Percentiles rank a stretch among this genome's conserved stretches.
These are phyloP conservation scores for Aschersonia sp. DNA, from an alignment of 2,329 filamentous ascomycete genomes.

Conservation along the genomic window DNA sequence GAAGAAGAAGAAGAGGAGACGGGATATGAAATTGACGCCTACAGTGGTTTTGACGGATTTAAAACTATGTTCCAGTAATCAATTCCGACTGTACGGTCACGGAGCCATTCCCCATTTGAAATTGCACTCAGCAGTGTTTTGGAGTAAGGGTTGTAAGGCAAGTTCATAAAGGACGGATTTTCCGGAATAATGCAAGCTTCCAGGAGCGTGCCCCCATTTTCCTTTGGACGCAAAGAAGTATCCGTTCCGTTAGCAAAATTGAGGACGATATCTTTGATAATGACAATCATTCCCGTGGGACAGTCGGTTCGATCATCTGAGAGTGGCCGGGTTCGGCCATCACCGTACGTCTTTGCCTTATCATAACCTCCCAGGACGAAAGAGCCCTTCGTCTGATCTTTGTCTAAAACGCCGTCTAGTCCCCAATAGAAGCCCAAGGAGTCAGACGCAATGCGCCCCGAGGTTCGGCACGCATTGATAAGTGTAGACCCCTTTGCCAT, in stretches of 20 bases:
- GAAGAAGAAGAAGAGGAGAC: neutral
- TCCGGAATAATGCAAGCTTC: conserved; percentile 5
- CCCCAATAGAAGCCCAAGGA: conserved; percentile 7
- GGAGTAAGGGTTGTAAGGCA: conserved; percentile 2
- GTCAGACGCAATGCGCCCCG: conserved; percentile 2
- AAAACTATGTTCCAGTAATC: conserved; percentile 2
- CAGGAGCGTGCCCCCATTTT: neutral
- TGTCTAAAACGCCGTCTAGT: conserved; percentile 1
- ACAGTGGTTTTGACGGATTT: neutral
- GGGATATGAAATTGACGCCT: conserved; percentile 8
- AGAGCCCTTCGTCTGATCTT: conserved; percentile 3
- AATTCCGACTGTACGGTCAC: neutral
- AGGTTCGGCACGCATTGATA: neutral
- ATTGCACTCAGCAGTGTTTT: neutral
- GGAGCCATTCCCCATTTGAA: neutral
- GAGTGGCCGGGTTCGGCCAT: conserved; percentile 1
- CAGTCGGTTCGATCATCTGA: neutral
- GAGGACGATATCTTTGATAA: conserved; percentile 4
- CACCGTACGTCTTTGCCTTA: conserved; percentile 1
- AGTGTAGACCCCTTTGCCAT: conserved; percentile 5
- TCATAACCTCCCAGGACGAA: conserved; percentile 6
- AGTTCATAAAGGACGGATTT: conserved; percentile 3
- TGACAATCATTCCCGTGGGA: conserved; percentile 1
- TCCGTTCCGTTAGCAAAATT: conserved; percentile 6
- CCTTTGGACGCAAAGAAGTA: conserved; percentile 3